Percentiles rank a stretch among this genome's conserved stretches.
These are phyloP conservation scores for Lipomyces japonicus DNA, from an alignment of 805 yeast species.

Conservation along the genomic window DNA sequence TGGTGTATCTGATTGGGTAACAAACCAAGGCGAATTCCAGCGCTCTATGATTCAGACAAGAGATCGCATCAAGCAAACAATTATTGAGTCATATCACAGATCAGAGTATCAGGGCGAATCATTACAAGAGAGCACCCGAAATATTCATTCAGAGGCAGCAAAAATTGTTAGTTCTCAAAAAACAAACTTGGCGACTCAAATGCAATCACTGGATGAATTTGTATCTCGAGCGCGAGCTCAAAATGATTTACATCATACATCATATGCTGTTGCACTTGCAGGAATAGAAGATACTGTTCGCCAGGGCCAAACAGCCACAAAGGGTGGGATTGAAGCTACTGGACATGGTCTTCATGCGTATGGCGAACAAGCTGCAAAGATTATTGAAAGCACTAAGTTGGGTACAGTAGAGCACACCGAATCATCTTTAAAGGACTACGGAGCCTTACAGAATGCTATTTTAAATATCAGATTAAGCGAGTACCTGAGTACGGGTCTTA, in stretches of 20 bases:
- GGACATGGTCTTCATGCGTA: constrained; percentile 17
- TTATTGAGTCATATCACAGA: constrained; percentile 20
- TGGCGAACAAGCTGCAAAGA: constrained; percentile 7
- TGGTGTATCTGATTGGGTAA: constrained; percentile 21
- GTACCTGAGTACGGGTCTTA: constrained; percentile 15
- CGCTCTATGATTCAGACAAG: constrained; percentile 14
- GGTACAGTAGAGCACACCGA: constrained; percentile 3
- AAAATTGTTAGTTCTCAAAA: constrained; percentile 24
- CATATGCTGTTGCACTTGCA: constrained; percentile 6
- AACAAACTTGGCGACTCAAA: constrained; percentile 20
- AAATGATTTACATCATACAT: constrained; percentile 20
- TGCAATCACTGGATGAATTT: constrained; percentile 25
- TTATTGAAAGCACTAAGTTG: constrained; percentile 8
- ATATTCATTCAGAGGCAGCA: constrained; percentile 23
- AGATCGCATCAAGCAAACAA: constrained; percentile 25
- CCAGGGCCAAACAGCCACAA: constrained; percentile 6
- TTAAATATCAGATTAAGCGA: constrained; percentile 2
- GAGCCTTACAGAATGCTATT: constrained; percentile 15
- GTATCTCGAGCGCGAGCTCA: constrained; percentile 26
- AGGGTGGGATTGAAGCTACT: constrained; percentile 8
- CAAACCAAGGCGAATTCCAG: constrained; percentile 18
- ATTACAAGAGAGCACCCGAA: constrained; percentile 19
- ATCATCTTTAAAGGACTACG: constrained; percentile 7
- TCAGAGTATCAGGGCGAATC: constrained; percentile 20
- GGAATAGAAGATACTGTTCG: constrained; percentile 4